Evolutionary conservation across 257 asterid species (phyloP).

Genomic region (Asclepias syriaca): DNA sequence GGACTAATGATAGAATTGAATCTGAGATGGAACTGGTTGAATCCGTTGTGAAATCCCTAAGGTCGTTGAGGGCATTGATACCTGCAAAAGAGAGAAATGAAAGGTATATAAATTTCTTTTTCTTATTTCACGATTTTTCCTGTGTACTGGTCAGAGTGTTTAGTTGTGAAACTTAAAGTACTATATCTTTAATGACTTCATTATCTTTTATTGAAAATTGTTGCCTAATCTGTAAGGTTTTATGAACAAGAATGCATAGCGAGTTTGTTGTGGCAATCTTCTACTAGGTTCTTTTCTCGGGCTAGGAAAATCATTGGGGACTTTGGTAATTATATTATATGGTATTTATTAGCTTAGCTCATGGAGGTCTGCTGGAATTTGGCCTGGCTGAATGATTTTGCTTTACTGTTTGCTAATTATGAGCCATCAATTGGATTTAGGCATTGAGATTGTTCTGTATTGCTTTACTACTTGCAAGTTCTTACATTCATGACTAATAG

Average conservation of each 20-base stretch:
- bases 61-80: constrained; percentile 69
- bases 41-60: constrained; percentile 59
- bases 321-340: neutral
- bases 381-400: neutral
- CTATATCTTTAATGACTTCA: neutral
- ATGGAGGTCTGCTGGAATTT: neutral
- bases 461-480: neutral
- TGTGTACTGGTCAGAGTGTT: neutral
- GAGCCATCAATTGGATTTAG: constrained; percentile 5
- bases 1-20: constrained; percentile 71
- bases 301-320: neutral
- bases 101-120: constrained; percentile 36
- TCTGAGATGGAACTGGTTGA: constrained; percentile 65
- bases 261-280: neutral
- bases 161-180: neutral
- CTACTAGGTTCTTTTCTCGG: neutral
- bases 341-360: neutral
- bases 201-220: neutral
- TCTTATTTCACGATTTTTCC: neutral
- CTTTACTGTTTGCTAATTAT: neutral
- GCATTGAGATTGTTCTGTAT: neutral
- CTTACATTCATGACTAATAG: constrained; percentile 2
- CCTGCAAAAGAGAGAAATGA: constrained; percentile 67
- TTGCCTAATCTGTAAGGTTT: neutral
- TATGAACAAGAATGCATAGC: neutral